Percentiles rank a stretch among this genome's conserved stretches.
These are phyloP conservation scores for Coleophoma cylindrospora DNA, from an alignment of 2,329 filamentous ascomycete species.

Conservation along the genomic window DNA sequence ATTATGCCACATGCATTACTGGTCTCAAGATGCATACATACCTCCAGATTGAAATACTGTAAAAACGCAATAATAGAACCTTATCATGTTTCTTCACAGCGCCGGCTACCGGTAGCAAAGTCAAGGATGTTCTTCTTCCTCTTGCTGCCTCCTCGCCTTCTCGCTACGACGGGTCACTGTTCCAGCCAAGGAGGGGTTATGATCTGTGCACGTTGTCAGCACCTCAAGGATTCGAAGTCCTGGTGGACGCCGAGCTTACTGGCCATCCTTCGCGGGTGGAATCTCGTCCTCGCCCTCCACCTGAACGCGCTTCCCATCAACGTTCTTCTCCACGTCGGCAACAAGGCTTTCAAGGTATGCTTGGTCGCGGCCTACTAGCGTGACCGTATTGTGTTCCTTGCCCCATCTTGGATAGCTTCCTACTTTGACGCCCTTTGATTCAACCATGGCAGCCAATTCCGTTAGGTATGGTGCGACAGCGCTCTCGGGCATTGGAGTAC, in stretches of 20 bases:
- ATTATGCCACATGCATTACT: no score
- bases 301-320: conserved; percentile 65
- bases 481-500: conserved; percentile 84
- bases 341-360: conserved; percentile 76
- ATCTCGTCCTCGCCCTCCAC: conserved; percentile 69
- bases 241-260: conserved; percentile 1
- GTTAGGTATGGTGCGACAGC: conserved; percentile 79
- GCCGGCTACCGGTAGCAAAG: no score
- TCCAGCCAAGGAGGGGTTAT: conserved; percentile 1
- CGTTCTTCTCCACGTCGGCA: conserved; percentile 69
- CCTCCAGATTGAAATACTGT: no score
- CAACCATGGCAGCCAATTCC: conserved; percentile 68
- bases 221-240: neutral
- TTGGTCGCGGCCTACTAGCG: conserved; percentile 72
- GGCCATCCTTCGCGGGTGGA: conserved; percentile 2
- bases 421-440: conserved; percentile 78
- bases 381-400: conserved; percentile 83
- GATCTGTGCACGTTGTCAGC: conserved; percentile 4
- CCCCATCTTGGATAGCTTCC: conserved; percentile 94
- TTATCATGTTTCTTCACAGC: no score
- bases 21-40: no score
- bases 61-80: no score
- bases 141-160: no score
- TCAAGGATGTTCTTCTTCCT: no score
- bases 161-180: no score